Conservation (phyloP, 140 eudicot genomes). For the Cichorium intybus region DNA sequence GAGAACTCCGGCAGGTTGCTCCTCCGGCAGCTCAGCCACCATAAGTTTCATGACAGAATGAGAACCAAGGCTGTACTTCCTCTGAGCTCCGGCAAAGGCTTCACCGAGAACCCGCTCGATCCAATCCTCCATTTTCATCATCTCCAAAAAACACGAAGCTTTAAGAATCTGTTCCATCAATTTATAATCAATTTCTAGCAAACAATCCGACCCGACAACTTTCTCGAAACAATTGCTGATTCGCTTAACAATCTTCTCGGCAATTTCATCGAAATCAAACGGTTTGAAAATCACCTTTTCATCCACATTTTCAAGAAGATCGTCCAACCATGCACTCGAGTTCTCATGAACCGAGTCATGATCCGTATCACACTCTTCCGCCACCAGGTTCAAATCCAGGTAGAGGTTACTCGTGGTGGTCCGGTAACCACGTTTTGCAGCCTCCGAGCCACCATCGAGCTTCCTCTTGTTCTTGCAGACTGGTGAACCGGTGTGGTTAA, state of each 20-base stretch:
- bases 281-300: slow-evolving; percentile 54
- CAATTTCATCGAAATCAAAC: slow-evolving; percentile 51
- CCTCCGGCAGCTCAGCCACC: slow-evolving; percentile 36
- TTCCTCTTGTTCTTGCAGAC: slow-evolving; percentile 62
- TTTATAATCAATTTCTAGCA: slow-evolving; percentile 57
- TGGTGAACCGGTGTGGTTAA: slow-evolving; percentile 11
- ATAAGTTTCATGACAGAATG: slow-evolving; percentile 59
- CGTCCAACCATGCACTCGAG: slow-evolving; percentile 62
- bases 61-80: slow-evolving; percentile 42
- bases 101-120: slow-evolving; percentile 46
- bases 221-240: slow-evolving; percentile 40
- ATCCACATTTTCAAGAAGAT: slow-evolving; percentile 40
- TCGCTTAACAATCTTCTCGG: slow-evolving; percentile 38
- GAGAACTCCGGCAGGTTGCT: slow-evolving; percentile 22
- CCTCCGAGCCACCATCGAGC: slow-evolving; percentile 34
- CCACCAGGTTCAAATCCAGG: slow-evolving; percentile 78
- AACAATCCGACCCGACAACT: slow-evolving; percentile 42
- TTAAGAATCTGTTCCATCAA: slow-evolving; percentile 76
- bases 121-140: slow-evolving; percentile 52
- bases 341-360: slow-evolving; percentile 30
- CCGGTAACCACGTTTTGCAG: slow-evolving; percentile 42
- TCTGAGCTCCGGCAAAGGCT: slow-evolving; percentile 64
- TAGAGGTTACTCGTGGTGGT: slow-evolving; percentile 25
- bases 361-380: slow-evolving; percentile 48
- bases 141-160: slow-evolving; percentile 43